Conservation (phyloP, 2,329 filamentous ascomycete genomes). For the Colletotrichum cereale region DNA sequence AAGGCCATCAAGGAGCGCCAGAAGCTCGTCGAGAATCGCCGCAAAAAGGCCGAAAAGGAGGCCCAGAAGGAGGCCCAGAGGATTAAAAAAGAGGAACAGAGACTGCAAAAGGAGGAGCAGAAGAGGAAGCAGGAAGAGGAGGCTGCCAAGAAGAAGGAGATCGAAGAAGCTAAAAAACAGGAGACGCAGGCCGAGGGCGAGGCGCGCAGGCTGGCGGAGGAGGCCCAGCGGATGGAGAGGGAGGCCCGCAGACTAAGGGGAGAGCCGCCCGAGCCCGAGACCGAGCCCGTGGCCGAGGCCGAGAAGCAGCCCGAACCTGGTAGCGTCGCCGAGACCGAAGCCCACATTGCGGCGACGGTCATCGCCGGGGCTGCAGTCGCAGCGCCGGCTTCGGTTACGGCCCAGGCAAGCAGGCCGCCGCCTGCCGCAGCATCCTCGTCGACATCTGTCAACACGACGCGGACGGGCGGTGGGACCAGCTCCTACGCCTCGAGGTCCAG, state of each 20-base stretch:
- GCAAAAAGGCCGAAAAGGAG: conserved; percentile 58
- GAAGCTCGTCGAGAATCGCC: conserved; percentile 69
- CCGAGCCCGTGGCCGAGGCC: neutral
- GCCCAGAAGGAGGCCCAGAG: conserved; percentile 53
- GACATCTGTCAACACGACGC: conserved; percentile 40
- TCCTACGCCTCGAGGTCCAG: neutral
- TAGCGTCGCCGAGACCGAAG: conserved; percentile 17
- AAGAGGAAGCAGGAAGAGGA: conserved; percentile 48
- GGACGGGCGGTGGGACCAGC: conserved; percentile 37
- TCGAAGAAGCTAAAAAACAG: conserved; percentile 40
- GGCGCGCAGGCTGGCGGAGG: conserved; percentile 22
- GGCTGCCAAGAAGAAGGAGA: conserved; percentile 10
- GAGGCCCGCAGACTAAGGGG: conserved; percentile 40
- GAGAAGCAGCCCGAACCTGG: neutral
- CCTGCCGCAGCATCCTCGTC: conserved; percentile 12
- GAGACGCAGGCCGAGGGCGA: conserved; percentile 40
- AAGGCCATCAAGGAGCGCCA: conserved; percentile 73
- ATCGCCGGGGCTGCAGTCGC: conserved; percentile 27
- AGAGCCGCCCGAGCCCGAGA: conserved; percentile 36
- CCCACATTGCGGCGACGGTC: conserved; percentile 8
- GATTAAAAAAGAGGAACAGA: conserved; percentile 47
- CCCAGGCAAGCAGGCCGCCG: conserved; percentile 19
- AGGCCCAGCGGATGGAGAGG: conserved; percentile 39
- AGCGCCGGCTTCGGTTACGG: conserved; percentile 8
- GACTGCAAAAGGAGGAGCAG: conserved; percentile 47